Base-by-base conservation (phyloP, 768 basidiomycete species). In the Pleurotus tuoliensis region DNA sequence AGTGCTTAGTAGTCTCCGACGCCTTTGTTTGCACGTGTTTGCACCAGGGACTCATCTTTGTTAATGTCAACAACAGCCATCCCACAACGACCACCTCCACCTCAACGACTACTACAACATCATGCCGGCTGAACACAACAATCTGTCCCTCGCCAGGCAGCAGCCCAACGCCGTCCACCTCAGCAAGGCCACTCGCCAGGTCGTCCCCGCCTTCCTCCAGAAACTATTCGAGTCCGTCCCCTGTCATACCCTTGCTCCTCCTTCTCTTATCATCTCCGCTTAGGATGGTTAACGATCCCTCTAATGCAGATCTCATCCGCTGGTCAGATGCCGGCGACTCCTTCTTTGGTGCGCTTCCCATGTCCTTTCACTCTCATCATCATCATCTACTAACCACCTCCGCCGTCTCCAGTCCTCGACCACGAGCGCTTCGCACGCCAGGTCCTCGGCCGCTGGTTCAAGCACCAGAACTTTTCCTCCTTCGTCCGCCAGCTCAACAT, bases 401-500 rank as follows among this genome's bases (percentile, higher is more conserved):
- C 39, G 12, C 20, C 39, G 12, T 11, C 7, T 50, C 37, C 64
- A 97, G 95, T 98, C 25, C 84, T 92, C 38, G 92, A 96, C 70
- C 90, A 92, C 63, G 93, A 96, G 68, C 86, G 86, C 25, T 92
- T 98, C 67, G 90, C 92, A 2, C 83, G 84, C 39, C 90, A 96
- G 70, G 83, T 97, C 30, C 83, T 98, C 5, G 92, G 92, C 3
- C 82, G 86, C 43, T 98, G 90, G 86, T 99, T 98, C 84, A 99
- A 99, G 69, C 97, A 98, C 73, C 86, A 89, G 59, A 97, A 96
- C 69, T 98, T 97, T 72, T 82, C 84, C 56, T 90, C 88, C 34
- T 97, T 97, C 63, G 93, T 95, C 15, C 82, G 93, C 12, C 93
- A 97, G 67, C 79, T 95, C 62, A 97, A 95, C 78, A 94, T 94